phyloP scores from a whole-genome alignment of 1,139 yeast genomes.

The Saccharomycopsis phalli region DNA sequence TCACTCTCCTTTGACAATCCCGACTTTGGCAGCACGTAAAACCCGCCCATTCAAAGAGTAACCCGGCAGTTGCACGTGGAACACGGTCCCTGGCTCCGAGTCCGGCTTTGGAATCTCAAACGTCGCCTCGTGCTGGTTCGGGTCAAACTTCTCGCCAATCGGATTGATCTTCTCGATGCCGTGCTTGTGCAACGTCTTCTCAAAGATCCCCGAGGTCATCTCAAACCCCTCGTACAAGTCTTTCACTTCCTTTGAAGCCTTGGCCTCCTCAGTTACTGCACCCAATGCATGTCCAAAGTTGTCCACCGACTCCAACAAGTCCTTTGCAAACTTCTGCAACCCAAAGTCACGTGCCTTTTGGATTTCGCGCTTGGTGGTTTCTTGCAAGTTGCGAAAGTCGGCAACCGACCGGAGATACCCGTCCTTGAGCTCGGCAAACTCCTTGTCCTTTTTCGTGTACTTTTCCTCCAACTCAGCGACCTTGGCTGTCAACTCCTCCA shows the following conservation, averaged over 20 bases:
- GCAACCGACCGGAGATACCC: conserved; percentile 78
- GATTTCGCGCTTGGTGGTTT: conserved; percentile 78
- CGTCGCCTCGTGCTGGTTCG: conserved; percentile 88
- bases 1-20: conserved; percentile 58
- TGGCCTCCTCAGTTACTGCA: conserved; percentile 54
- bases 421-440: conserved; percentile 74
- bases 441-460: conserved; percentile 64
- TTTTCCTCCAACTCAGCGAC: conserved; percentile 44
- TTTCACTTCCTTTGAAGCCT: conserved; percentile 60
- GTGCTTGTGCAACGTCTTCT: conserved; percentile 71
- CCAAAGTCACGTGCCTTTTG: conserved; percentile 88
- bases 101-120: conserved; percentile 84
- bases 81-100: conserved; percentile 87
- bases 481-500: conserved; percentile 2
- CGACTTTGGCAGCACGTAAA: conserved; percentile 94
- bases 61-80: conserved; percentile 90
- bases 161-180: conserved; percentile 82
- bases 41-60: conserved; percentile 81
- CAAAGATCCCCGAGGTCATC: conserved; percentile 84
- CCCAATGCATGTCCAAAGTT: conserved; percentile 82
- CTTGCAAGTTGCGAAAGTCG: conserved; percentile 89
- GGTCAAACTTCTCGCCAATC: conserved; percentile 77
- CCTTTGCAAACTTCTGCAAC: conserved; percentile 86
- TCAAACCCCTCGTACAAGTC: conserved; percentile 82
- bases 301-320: conserved; percentile 81